These are phyloP conservation scores for Papiliotrema flavescens DNA, from an alignment of 1,284 basidiomycete species.

Conservation along the genomic window DNA sequence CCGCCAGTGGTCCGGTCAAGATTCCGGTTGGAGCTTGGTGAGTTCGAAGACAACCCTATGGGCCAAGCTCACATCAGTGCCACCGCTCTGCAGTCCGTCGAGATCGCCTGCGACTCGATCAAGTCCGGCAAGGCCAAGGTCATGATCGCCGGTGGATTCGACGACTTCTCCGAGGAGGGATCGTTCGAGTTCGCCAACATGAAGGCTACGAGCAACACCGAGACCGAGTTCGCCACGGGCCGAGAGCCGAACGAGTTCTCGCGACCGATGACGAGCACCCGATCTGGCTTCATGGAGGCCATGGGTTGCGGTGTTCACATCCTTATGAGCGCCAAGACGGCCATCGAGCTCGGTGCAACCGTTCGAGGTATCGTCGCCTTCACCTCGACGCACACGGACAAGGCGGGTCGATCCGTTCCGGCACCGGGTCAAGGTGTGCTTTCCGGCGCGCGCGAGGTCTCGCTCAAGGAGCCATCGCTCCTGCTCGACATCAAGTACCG, in stretches of 20 bases:
- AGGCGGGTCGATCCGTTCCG: conserved; percentile 90
- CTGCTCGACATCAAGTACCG: conserved; percentile 82
- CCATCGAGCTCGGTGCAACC: conserved; percentile 86
- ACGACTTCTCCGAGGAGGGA: conserved; percentile 95
- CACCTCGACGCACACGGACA: conserved; percentile 95
- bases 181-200: conserved; percentile 98
- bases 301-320: conserved; percentile 96
- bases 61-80: conserved; percentile 57
- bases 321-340: conserved; percentile 93
- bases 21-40: conserved; percentile 98
- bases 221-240: conserved; percentile 96
- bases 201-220: conserved; percentile 97
- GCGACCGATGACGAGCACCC: conserved; percentile 90
- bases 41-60: conserved; percentile 26
- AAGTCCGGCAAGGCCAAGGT: conserved; percentile 95
- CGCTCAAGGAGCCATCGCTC: conserved; percentile 65
- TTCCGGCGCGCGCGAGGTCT: conserved; percentile 72
- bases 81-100: conserved; percentile 93
- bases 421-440: conserved; percentile 89
- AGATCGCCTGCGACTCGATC: conserved; percentile 96
- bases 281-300: conserved; percentile 96
- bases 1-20: conserved; percentile 94
- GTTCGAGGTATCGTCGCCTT: conserved; percentile 92
- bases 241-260: conserved; percentile 99
- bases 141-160: conserved; percentile 98